Evolutionary conservation across 73 alveolate species (phyloP), one percentile per base, ranked within the genome.

Genomic region (Paramecium tetraurelia): DNA sequence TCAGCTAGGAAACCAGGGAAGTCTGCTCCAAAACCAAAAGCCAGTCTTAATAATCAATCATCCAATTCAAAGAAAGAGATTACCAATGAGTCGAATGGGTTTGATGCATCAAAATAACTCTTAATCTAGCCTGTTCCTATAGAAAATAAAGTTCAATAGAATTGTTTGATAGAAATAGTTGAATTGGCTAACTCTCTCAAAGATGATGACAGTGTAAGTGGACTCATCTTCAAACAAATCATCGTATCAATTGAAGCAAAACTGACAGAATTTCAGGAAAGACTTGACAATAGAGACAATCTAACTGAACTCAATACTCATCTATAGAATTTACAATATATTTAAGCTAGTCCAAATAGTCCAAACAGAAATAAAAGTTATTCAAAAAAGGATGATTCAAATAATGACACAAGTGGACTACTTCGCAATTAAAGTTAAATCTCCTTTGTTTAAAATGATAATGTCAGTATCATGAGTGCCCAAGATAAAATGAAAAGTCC

Each of bases 171-270:
- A 2, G 84, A 63, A 63, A 63, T 63, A 6, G 50, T 63, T 31
- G 84, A 63, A 33, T 63, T 63, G 24, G 84, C 84, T 1, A 33
- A 63, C 10, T 3, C 84, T 31, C 44, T 63, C 4, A 22, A 63
- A 63, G 87, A 75, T 75, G 87, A 75, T 29, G 68, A 75, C 4
- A 75, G n/a, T 35, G 59, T 75, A 16, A 75, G 59, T 41, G 87
- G 87, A 4, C 38, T 75, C 14, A 12, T 75, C 18, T 75, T 75
- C 21, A 75, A 75, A 22, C 68, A 75, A 41, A 41, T 75, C 11
- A 38, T 75, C 12, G 2, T 35, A 12, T 38, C 87, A 3, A 75
- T 75, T 41, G 87, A 75, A 75, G 87, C 87, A 29, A 75, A 75
- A 38, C 18, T 75, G 7, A 75, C 87, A 4, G 87, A 75, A 41